A percentile compares a stretch with the other conserved stretches of the same genome.
Evolutionary conservation across 805 yeast species (phyloP).

Genomic region (Metahyphopichia silvanorum): DNA sequence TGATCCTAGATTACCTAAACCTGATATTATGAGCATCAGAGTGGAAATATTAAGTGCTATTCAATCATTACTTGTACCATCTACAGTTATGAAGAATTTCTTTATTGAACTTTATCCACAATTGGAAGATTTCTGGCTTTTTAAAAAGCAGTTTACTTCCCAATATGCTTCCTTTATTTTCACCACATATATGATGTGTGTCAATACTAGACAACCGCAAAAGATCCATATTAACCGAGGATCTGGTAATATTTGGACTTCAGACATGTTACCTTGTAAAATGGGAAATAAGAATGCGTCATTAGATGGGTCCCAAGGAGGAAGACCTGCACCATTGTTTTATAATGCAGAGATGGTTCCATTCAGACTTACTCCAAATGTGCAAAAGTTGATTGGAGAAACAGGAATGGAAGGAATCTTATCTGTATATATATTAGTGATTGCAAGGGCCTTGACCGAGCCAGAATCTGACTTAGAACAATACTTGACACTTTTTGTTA

Average conservation of each 20-base stretch:
- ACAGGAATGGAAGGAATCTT: constrained; percentile 90
- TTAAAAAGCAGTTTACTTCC: constrained; percentile 91
- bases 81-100: constrained; percentile 75
- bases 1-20: constrained; percentile 90
- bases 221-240: constrained; percentile 79
- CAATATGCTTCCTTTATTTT: constrained; percentile 93
- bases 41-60: constrained; percentile 90
- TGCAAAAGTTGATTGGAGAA: constrained; percentile 91
- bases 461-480: constrained; percentile 92
- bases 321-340: constrained; percentile 75
- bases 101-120: constrained; percentile 66
- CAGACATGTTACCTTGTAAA: constrained; percentile 93
- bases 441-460: constrained; percentile 84
- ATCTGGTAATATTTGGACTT: constrained; percentile 88
- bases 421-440: constrained; percentile 77
- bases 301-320: constrained; percentile 45
- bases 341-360: constrained; percentile 92
- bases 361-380: constrained; percentile 92
- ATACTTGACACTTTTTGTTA: constrained; percentile 86
- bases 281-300: constrained; percentile 55
- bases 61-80: constrained; percentile 83
- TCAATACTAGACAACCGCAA: constrained; percentile 89
- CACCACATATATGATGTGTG: constrained; percentile 91
- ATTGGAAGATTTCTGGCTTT: constrained; percentile 95
- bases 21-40: constrained; percentile 83